Evolutionary conservation across 164 flowering plant species (phyloP).

Genomic region (Warburgia ugandensis): DNA sequence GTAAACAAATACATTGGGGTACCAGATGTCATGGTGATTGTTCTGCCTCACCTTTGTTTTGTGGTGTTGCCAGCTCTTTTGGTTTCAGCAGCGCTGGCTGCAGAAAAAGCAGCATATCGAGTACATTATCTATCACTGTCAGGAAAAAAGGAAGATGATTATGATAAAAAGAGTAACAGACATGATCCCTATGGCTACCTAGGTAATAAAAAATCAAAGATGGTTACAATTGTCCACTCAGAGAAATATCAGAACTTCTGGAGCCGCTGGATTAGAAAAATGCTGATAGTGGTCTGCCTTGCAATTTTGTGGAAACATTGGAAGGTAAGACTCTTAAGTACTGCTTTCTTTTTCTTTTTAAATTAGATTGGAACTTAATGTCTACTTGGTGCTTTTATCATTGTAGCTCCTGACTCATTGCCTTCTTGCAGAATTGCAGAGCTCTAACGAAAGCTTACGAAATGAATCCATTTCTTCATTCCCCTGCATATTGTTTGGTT

Average conservation of each 20-base stretch:
- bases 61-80: conserved; percentile 64
- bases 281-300: conserved; percentile 45
- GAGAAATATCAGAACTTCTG: background rate
- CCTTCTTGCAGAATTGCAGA: conserved; percentile 55
- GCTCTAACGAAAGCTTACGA: conserved; percentile 64
- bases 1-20: conserved; percentile 39
- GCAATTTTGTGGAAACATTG: conserved; percentile 62
- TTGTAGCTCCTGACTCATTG: background rate
- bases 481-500: conserved; percentile 48
- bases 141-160: conserved; percentile 78
- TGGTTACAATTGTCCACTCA: background rate
- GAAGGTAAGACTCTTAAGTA: conserved; percentile 37
- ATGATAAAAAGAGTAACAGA: conserved; percentile 4
- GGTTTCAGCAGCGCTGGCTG: conserved; percentile 39
- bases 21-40: conserved; percentile 90
- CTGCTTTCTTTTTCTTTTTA: background rate
- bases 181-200: conserved; percentile 1
- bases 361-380: background rate
- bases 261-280: conserved; percentile 48
- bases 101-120: conserved; percentile 44
- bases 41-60: conserved; percentile 60
- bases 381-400: background rate
- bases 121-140: conserved; percentile 36
- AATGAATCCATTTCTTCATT: conserved; percentile 75
- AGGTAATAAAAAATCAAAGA: conserved; percentile 14